Evolutionary conservation across 139 green algal species (phyloP).

Genomic region (Micromonas pusilla): DNA sequence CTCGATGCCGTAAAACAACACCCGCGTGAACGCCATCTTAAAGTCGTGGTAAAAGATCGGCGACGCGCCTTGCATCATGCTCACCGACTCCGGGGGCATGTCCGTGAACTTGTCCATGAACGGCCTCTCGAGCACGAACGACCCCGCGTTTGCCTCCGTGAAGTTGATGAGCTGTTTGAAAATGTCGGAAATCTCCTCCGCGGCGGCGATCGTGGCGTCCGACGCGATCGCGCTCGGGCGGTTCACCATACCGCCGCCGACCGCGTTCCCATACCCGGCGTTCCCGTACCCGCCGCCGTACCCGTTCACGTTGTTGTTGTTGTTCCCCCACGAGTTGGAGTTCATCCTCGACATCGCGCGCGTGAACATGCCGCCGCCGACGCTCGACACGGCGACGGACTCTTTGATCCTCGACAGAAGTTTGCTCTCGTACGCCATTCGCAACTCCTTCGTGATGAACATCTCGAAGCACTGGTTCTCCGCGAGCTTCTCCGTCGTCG

Average conservation of each 20-base stretch:
- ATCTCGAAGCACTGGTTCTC: conserved; percentile 8
- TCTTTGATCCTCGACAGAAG: neutral
- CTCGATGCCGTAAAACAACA: conserved; percentile 12
- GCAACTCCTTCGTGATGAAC: conserved; percentile 1
- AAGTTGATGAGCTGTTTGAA: neutral
- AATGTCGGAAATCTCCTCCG: neutral
- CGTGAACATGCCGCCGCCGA: neutral
- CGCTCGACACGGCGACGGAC: neutral
- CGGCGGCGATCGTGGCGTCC: neutral
- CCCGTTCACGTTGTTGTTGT: neutral
- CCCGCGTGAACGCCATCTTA: neutral
- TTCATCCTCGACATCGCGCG: too few species aligned
- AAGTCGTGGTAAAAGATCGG: conserved; percentile 13
- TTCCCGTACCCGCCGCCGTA: neutral
- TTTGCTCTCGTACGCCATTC: neutral
- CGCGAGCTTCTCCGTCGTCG: neutral
- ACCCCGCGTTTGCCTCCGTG: neutral
- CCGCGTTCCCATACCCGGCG: too few species aligned
- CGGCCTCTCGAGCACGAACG: neutral
- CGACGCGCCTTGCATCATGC: neutral
- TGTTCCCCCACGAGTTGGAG: too few species aligned
- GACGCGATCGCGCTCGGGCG: neutral
- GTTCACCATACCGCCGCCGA: neutral
- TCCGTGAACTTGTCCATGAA: neutral
- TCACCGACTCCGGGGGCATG: neutral